Evolutionary conservation across 139 green algal species (phyloP), one percentile per base, ranked within the genome.

Genomic region (Astrephomene gubernaculifera): DNA sequence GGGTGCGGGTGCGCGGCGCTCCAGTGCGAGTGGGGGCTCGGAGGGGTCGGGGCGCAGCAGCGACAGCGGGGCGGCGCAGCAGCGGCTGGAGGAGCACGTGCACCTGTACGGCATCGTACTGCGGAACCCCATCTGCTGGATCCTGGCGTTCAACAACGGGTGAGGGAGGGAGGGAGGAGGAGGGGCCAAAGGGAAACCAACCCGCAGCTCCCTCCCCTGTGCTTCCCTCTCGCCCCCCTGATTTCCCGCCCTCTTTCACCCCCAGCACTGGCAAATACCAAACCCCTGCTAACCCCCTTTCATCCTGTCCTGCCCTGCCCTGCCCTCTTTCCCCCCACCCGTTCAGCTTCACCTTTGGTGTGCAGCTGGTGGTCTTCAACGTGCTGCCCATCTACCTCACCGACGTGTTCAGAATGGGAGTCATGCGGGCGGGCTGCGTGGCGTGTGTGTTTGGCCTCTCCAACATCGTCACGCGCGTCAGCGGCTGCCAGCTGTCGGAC

Each of bases 91-190:
- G 36, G 67, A 43, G 8, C 63, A 41, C 6, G 63, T 41, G 31
- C 63, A 41, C n/a, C 17, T 70, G 63, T 70, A 43, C 63, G 31
- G n/a, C 63, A 70, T 70, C 7, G 63, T 73, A 21, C 67, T 73
- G 36, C 67, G 67, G 25, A 6, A 73, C 67, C 67, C 67, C 1
- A 10, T 35, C 38, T 73, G 67, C 19, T 49, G 17, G 67, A 36
- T 73, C 8, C 67, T 73, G 67, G 38, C 67, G 17, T 0, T 73
- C 21, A 73, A 29, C 22, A 25, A 73, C 67, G 19, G 67, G 67
- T 73, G 22, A 14, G 67, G 33, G 49, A 12, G 49, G 12, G 49
- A n/a, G n/a, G n/a, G n/a, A n/a, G n/a, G n/a, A n/a, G n/a, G n/a
- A n/a, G n/a, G n/a, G n/a, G n/a, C n/a, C n/a, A n/a, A n/a, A n/a